These are phyloP conservation scores for Trichosporon sp. DNA, from an alignment of 1,284 basidiomycete species.

Conservation along the genomic window DNA sequence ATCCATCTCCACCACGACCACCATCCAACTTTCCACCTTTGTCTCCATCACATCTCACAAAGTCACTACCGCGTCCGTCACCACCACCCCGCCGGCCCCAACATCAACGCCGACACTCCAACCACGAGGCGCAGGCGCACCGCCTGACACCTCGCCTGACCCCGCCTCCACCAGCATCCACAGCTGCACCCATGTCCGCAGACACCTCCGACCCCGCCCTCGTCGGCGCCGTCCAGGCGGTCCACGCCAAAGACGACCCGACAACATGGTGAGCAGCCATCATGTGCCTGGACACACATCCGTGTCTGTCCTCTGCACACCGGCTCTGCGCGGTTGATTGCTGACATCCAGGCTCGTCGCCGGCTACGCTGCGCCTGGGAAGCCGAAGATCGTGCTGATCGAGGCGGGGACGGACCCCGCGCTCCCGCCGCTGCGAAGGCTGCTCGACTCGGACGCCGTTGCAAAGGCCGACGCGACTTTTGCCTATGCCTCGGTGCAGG, in stretches of 20 bases:
- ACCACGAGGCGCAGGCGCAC: conserved; percentile 8
- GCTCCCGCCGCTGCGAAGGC: conserved; percentile 23
- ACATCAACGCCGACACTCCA: not conserved
- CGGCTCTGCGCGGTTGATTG: too few species aligned
- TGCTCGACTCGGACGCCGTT: conserved; percentile 20
- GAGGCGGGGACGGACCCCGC: conserved; percentile 38
- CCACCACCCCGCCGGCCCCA: not conserved
- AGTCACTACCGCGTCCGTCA: not conserved
- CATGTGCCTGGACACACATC: not conserved
- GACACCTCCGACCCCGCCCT: conserved; percentile 46
- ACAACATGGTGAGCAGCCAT: conserved; percentile 38
- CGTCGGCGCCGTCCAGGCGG: conserved; percentile 30
- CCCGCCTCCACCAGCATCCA: not conserved
- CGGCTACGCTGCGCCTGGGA: conserved; percentile 34
- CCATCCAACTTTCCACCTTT: not conserved
- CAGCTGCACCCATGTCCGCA: conserved; percentile 39
- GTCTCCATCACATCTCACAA: not conserved
- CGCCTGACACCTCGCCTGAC: conserved; percentile 12
- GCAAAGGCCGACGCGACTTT: conserved; percentile 5
- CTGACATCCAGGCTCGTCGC: conserved; percentile 38
- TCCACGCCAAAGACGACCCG: conserved; percentile 34
- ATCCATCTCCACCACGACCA: not conserved
- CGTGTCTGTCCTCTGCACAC: not conserved
- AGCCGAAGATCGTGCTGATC: conserved; percentile 33
- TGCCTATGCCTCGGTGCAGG: conserved; percentile 22